Conservation (phyloP, 495 filamentous ascomycete genomes). For the Podospora conica region DNA sequence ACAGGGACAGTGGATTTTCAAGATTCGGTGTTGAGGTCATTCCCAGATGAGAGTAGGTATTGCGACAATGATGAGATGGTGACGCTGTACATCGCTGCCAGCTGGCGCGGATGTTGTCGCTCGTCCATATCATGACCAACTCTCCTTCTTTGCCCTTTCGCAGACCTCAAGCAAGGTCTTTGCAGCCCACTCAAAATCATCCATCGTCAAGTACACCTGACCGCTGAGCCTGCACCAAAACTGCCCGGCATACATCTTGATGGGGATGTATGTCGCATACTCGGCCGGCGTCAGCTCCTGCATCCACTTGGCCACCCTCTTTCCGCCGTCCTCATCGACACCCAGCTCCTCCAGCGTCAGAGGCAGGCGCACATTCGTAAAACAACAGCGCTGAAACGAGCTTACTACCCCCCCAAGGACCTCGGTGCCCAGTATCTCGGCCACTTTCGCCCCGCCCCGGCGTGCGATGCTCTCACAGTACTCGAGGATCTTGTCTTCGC, state of each 20-base stretch:
- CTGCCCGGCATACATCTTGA: slow-evolving; percentile 47
- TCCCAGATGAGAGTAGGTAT: no score
- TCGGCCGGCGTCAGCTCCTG: slow-evolving; percentile 25
- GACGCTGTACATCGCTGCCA: no score
- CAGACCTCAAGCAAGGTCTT: slow-evolving; percentile 32
- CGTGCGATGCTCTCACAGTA: slow-evolving; percentile 54
- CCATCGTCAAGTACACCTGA: slow-evolving; percentile 62
- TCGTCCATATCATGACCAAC: not conserved
- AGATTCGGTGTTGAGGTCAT: not conserved
- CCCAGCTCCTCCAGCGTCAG: slow-evolving; percentile 32
- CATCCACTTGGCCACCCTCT: slow-evolving; percentile 5
- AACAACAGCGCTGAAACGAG: slow-evolving; percentile 31
- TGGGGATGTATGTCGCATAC: slow-evolving; percentile 55
- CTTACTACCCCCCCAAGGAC: slow-evolving; percentile 51
- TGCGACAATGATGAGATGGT: no score
- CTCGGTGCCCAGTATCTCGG: slow-evolving; percentile 57
- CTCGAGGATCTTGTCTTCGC: slow-evolving; percentile 58
- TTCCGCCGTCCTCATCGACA: not conserved
- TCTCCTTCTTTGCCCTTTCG: not conserved
- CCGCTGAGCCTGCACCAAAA: slow-evolving; percentile 62
- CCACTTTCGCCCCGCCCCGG: slow-evolving; percentile 51
- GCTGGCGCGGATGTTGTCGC: no score
- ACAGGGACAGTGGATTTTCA: not conserved
- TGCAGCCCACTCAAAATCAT: slow-evolving; percentile 62
- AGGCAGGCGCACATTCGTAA: slow-evolving; percentile 66